phyloP scores from a whole-genome alignment of 805 yeast species.

The Wickerhamomyces kurtzmanii region DNA sequence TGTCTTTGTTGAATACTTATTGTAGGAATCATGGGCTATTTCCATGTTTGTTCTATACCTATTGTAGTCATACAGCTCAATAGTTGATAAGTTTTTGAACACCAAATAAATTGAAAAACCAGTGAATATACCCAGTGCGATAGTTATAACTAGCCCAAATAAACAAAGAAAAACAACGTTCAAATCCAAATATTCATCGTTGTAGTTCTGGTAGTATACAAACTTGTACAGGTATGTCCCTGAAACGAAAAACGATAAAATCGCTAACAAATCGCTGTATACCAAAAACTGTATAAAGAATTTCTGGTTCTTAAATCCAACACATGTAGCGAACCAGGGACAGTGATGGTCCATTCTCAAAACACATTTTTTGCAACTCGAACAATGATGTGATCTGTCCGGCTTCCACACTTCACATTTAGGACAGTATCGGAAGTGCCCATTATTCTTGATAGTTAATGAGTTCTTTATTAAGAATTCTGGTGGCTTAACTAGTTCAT shows the following conservation, averaged over 20 bases:
- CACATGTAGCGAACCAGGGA: constrained; percentile 90
- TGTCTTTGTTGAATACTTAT: constrained; percentile 31
- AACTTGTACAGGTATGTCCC: constrained; percentile 35
- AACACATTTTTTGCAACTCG: constrained; percentile 58
- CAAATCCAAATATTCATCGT: constrained; percentile 36
- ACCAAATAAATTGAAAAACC: constrained; percentile 51
- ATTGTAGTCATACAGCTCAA: constrained; percentile 58
- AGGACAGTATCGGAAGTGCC: constrained; percentile 58
- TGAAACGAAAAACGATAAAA: constrained; percentile 29
- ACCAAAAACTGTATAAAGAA: constrained; percentile 65
- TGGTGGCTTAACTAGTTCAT: constrained; percentile 29
- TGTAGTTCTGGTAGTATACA: constrained; percentile 30
- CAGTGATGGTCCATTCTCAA: constrained; percentile 90
- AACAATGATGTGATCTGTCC: constrained; percentile 81
- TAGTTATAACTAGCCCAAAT: constrained; percentile 37
- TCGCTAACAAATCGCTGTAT: constrained; percentile 40
- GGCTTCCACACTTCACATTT: constrained; percentile 76
- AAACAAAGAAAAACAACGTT: constrained; percentile 53
- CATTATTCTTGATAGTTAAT: constrained; percentile 40
- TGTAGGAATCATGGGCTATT: constrained; percentile 22
- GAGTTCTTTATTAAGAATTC: constrained; percentile 27
- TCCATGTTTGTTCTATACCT: constrained; percentile 32
- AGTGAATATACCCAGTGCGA: constrained; percentile 50
- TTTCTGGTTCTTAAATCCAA: constrained; percentile 77
- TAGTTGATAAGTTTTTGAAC: constrained; percentile 62